Base-by-base conservation (phyloP, 2,329 filamentous ascomycete species). In the Fusarium phyllophilum region DNA sequence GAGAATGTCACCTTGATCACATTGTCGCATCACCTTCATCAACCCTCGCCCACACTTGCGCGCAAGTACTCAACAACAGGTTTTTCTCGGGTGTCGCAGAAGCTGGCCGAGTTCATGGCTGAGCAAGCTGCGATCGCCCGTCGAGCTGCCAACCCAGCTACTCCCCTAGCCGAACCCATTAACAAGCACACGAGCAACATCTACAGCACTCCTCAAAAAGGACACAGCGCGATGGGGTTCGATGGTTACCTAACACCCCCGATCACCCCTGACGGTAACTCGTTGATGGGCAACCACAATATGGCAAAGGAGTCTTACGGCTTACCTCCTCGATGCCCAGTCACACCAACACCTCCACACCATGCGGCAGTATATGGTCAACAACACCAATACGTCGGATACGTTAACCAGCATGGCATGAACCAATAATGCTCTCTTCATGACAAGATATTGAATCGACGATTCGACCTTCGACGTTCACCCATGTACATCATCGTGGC, bases 201-300 rank as follows among this genome's bases (percentile, higher is more conserved):
- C 73, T 94, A 93, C 79, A 92, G 91, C 83, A 96, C 94, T 22
- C 94, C 94, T 20, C 91, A 94, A 79, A 96, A 96, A 85, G 89
- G 89, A 56, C 90, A 91, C 68, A 91, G 90, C 74, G 86, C 89
- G 58, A 84, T 89, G 59, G 88, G 91, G 73, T 89, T 91, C 42
- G 89, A 94, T 75, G 94, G 94, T 66, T 95, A 95, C 82, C 89
- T 95, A 75, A 96, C 94, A 22, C 94, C 94, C 33, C 94, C 94
- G 3, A 96, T 96, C 80, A 96, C 94, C 0, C 94, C 94, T 9
- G 94, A 96, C 71, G 89, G 90, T 13, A 86, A 88, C 58, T 86
- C 85, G 75, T 90, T 90, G 60, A 84, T 82, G 44, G 82, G 82
- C 45, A 82, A 82, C 36, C 82, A 83, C 55, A 82, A 84, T 54